Conservation (phyloP, 768 basidiomycete species). For the Lactarius quietus region DNA sequence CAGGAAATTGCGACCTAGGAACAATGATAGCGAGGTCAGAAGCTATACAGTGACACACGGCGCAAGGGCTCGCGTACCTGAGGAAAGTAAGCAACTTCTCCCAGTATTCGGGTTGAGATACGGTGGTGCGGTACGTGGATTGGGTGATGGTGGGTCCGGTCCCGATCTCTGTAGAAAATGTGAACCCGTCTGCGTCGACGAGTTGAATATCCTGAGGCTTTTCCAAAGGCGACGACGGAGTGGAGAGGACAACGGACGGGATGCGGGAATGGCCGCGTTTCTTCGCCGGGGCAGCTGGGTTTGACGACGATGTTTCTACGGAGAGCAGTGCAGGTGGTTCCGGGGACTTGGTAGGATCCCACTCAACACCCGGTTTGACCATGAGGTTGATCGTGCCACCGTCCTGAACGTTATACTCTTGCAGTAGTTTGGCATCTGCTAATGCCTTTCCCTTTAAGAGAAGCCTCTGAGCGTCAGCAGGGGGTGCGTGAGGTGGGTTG, state of each 20-base stretch:
- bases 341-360: conserved; percentile 50
- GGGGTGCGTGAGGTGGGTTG: conserved; percentile 64
- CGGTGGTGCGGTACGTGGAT: conserved; percentile 52
- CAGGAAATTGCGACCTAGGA: conserved; percentile 57
- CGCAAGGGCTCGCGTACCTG: conserved; percentile 39
- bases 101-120: conserved; percentile 85
- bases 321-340: conserved; percentile 28
- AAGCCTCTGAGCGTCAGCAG: conserved; percentile 77
- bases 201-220: conserved; percentile 61
- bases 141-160: conserved; percentile 30
- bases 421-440: conserved; percentile 81
- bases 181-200: conserved; percentile 57
- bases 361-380: conserved; percentile 71
- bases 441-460: conserved; percentile 94
- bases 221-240: conserved; percentile 49
- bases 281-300: conserved; percentile 28
- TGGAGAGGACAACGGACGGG: conserved; percentile 75
- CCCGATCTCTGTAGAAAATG: conserved; percentile 36
- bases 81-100: conserved; percentile 60
- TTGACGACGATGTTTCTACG: conserved; percentile 10
- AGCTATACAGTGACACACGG: neutral
- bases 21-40: neutral
- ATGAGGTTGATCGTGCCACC: conserved; percentile 84
- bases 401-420: conserved; percentile 83
- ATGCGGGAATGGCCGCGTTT: conserved; percentile 57